Base-by-base conservation (phyloP, 1,284 basidiomycete genomes). In the Phlebopus sp. region DNA sequence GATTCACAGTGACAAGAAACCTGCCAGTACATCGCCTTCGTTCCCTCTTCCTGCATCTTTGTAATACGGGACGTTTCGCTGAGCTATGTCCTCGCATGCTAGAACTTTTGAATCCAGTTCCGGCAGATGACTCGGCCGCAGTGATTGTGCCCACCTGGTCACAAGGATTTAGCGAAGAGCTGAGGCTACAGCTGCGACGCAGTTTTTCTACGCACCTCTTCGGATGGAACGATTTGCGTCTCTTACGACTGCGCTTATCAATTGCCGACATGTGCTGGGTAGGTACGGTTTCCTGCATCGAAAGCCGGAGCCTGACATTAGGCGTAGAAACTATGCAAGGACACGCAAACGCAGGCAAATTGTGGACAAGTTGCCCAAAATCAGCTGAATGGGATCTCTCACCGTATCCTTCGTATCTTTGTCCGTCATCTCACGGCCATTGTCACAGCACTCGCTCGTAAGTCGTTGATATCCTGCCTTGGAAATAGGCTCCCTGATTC, bases 241-340 rank as follows among this genome's bases (percentile, higher is more conserved):
- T 71, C 0, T 64, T 81, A 38, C 75, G 84, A 37, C 70, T 86
- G 66, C 71, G 74, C 40, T 69, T 86, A 46, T 72, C 75, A 9
- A 57, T 86, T 21, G 77, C 83, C 1, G 78, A 81, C 63, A 81
- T 78, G 55, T 78, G 78, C 52, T 82, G 84, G 80, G 86, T 87
- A 49, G 38, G 78, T 66, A 34, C 41, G 46, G 37, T 37, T 38
- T 29, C 31, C 44, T 18, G 39, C 40, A 42, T 46, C 42, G 44
- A 51, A 54, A 32, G 19, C 25, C 14, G n/a, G 50, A 47, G 48
- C 47, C 44, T 51, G 41, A 55, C 23, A 27, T 40, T 35, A 47
- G 27, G 7, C 29, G 3, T 34, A 79, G 79, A 77, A 77, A 75
- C 56, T 72, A 29, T 70, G 73, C 13, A 62, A 64, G 19, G 70